These are phyloP conservation scores for Rhodotorula diobovata DNA, from an alignment of 768 basidiomycete species.

Conservation along the genomic window DNA sequence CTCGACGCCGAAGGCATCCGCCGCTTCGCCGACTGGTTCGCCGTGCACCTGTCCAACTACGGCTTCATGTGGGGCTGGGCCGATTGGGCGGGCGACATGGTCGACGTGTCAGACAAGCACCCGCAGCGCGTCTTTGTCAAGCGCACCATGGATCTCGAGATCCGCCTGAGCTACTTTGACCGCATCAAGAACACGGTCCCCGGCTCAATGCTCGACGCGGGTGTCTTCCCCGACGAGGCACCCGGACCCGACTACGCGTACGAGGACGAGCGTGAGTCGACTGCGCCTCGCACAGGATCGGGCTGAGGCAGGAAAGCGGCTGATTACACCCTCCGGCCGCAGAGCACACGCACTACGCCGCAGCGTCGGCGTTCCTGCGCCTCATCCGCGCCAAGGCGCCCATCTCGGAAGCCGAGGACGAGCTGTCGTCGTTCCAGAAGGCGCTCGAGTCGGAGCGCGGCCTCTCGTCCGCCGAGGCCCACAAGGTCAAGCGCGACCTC, in stretches of 20 bases:
- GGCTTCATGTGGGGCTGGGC: slow-evolving; percentile 99
- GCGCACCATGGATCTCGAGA: slow-evolving; percentile 79
- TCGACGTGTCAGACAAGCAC: slow-evolving; percentile 62
- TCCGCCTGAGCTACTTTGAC: slow-evolving; percentile 87
- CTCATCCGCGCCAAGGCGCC: slow-evolving; percentile 63
- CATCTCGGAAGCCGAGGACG: slow-evolving; percentile 74
- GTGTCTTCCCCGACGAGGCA: slow-evolving; percentile 63
- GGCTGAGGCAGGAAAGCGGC: no score
- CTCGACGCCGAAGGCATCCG: slow-evolving; percentile 78
- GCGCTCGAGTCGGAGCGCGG: slow-evolving; percentile 63
- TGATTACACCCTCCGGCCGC: no score
- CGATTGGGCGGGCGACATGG: slow-evolving; percentile 88
- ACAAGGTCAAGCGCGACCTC: slow-evolving; percentile 67
- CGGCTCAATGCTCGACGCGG: slow-evolving; percentile 68
- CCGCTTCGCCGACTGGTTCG: slow-evolving; percentile 90
- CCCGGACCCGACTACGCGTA: slow-evolving; percentile 79
- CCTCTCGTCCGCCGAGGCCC: slow-evolving; percentile 61
- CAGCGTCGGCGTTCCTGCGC: slow-evolving; percentile 69
- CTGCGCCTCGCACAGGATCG: no score
- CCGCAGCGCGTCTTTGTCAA: slow-evolving; percentile 85
- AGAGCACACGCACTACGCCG: slow-evolving; percentile 71
- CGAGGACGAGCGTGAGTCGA: slow-evolving; percentile 54
- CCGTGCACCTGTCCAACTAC: slow-evolving; percentile 95
- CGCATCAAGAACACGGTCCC: slow-evolving; percentile 85
- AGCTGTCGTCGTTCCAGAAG: slow-evolving; percentile 66